Evolutionary conservation across 2,329 filamentous ascomycete species (phyloP).

Genomic region (Mariannaea sp.): DNA sequence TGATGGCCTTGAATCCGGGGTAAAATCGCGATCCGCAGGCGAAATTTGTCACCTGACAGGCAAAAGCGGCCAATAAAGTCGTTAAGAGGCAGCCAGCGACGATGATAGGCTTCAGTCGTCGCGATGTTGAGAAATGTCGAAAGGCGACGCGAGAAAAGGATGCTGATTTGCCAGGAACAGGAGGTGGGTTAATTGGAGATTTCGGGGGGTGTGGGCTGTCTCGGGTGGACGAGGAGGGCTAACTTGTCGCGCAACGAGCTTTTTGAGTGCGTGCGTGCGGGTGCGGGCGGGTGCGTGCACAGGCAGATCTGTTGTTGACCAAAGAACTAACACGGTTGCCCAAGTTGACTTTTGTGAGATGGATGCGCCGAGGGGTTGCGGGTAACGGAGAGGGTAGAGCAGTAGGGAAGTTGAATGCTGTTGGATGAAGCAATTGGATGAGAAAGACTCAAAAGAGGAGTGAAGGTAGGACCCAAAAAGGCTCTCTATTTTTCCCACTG

Average conservation of each 20-base stretch:
- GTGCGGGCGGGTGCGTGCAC: constrained; percentile 10
- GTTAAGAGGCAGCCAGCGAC: constrained; percentile 48
- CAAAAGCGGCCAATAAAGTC: constrained; percentile 52
- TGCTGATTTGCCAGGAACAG: constrained; percentile 56
- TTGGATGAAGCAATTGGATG: not conserved
- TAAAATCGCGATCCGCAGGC: constrained; percentile 42
- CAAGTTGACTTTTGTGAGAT: not conserved
- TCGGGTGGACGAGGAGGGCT: constrained; percentile 34
- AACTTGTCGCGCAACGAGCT: constrained; percentile 31
- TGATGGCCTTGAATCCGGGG: constrained; percentile 34
- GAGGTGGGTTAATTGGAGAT: constrained; percentile 37
- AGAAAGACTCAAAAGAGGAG: not conserved
- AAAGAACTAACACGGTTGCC: constrained; percentile 13
- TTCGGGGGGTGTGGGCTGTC: constrained; percentile 37
- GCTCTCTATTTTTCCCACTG: not conserved
- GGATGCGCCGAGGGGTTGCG: not conserved
- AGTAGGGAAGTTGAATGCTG: not conserved
- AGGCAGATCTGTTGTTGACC: constrained; percentile 9
- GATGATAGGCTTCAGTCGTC: constrained; percentile 58
- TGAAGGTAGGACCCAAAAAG: too few species aligned
- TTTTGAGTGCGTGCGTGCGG: constrained; percentile 16
- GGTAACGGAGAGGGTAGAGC: not conserved
- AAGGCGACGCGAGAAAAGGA: constrained; percentile 44
- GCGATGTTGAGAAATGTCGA: constrained; percentile 45
- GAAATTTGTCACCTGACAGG: constrained; percentile 57